phyloP scores from a whole-genome alignment of 139 green algal genomes.

The Nannochloris sp. region DNA sequence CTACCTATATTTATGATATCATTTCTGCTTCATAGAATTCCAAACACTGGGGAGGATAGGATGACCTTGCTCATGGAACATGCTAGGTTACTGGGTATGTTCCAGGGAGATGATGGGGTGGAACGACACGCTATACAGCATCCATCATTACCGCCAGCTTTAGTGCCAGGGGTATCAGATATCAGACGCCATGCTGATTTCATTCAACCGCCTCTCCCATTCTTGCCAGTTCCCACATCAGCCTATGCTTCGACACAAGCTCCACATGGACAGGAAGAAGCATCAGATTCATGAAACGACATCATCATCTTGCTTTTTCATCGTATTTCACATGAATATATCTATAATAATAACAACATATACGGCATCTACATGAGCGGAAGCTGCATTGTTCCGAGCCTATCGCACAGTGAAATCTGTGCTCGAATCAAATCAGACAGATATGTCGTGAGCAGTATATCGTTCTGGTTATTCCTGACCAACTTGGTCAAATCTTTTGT shows the following conservation, averaged over 20 bases:
- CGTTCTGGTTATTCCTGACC: slow-evolving; percentile 75
- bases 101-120: background rate
- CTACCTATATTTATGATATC: slow-evolving; percentile 79
- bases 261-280: no score
- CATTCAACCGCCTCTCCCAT: background rate
- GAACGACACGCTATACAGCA: background rate
- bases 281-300: background rate
- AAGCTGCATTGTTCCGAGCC: slow-evolving; percentile 70
- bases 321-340: background rate
- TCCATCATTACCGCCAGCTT: background rate
- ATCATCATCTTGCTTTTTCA: background rate
- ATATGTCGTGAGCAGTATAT: slow-evolving; percentile 79
- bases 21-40: slow-evolving; percentile 72
- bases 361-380: slow-evolving; percentile 50
- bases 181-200: background rate
- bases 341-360: background rate
- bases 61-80: slow-evolving; percentile 15
- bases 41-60: slow-evolving; percentile 33
- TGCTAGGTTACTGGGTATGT: slow-evolving; percentile 14
- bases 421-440: slow-evolving; percentile 74
- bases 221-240: no score
- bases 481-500: slow-evolving; percentile 68
- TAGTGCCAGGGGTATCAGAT: background rate
- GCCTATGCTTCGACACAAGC: no score
- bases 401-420: slow-evolving; percentile 83